These are phyloP conservation scores for Thermoascus crustaceus DNA, from an alignment of 2,329 filamentous ascomycete genomes.

Conservation along the genomic window DNA sequence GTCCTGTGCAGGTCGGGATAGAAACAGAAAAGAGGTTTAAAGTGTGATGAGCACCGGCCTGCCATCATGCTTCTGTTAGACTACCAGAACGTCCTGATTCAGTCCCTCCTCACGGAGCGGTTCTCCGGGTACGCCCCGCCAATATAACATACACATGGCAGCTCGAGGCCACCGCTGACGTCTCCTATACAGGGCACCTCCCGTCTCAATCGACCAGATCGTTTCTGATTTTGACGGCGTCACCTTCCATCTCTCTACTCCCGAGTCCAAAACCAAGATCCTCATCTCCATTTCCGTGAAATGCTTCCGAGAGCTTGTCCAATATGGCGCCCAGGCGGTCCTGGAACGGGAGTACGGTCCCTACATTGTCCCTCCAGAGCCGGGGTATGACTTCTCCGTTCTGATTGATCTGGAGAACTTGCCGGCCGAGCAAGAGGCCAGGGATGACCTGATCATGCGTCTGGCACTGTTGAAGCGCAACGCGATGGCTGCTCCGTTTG, in stretches of 20 bases:
- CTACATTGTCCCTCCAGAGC: constrained; percentile 80
- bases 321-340: constrained; percentile 86
- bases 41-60: constrained; percentile 10
- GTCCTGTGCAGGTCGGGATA: not conserved
- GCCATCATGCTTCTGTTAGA: constrained; percentile 78
- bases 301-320: constrained; percentile 85
- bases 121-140: constrained; percentile 64
- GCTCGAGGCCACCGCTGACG: constrained; percentile 32
- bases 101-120: constrained; percentile 89
- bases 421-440: constrained; percentile 73
- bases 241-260: constrained; percentile 96
- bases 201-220: constrained; percentile 89
- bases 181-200: constrained; percentile 57
- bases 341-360: constrained; percentile 89
- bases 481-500: constrained; percentile 96
- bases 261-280: constrained; percentile 87
- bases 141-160: constrained; percentile 22
- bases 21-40: not conserved
- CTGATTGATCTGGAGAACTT: constrained; percentile 80
- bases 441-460: constrained; percentile 76
- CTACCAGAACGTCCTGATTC: constrained; percentile 97
- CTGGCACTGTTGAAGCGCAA: constrained; percentile 94
- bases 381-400: constrained; percentile 93
- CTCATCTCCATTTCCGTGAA: constrained; percentile 89
- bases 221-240: constrained; percentile 99